Base-by-base conservation (phyloP, 306 rosid species). In the Malus sylvestris region DNA sequence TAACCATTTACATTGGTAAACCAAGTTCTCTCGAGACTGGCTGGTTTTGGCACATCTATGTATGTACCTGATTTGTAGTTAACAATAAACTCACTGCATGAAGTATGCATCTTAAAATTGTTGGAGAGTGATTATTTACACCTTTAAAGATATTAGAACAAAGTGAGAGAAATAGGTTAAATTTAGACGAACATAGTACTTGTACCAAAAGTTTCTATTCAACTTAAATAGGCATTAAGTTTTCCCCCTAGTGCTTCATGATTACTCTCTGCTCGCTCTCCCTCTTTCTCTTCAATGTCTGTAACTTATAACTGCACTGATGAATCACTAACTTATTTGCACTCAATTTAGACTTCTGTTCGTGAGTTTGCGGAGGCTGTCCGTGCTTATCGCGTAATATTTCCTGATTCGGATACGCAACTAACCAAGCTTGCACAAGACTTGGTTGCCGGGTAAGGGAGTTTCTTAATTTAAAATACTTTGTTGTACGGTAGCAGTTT, bases 381-480 rank as follows among this genome's bases (percentile, higher is more conserved):
- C 72, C 87, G 72, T 79, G 92, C 97, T 70, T 91, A 89, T 82
- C 85, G 83, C 44, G 88, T 83, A 27, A 92, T 92, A 84, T 90
- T 92, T 86, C 91, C 96, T 11, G 92, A 92, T 87, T 92, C 97
- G 73, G 91, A 85, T 63, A 81, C 69, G 60, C 96, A 92, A 74
- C 85, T 90, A 53, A 78, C 84, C 53, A 78, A 84, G 76, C 85
- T 90, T 83, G 89, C 87, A 76, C 90, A 78, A 76, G 90, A 81
- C 46, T 85, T 89, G 74, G 67, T 92, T 68, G 75, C 89, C 80
- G 89, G 81, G 98, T 90, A 78, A 86, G 90, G 38, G 8, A 66
- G 51, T 65, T 72, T 67, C 10, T 72, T 67, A 49, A 65, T 59
- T 44, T 46, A 78, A 77, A 64, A 67, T 61, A 71, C 33, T 76